phyloP scores from a whole-genome alignment of 1,284 basidiomycete species.

The Fereydounia khargensis region DNA sequence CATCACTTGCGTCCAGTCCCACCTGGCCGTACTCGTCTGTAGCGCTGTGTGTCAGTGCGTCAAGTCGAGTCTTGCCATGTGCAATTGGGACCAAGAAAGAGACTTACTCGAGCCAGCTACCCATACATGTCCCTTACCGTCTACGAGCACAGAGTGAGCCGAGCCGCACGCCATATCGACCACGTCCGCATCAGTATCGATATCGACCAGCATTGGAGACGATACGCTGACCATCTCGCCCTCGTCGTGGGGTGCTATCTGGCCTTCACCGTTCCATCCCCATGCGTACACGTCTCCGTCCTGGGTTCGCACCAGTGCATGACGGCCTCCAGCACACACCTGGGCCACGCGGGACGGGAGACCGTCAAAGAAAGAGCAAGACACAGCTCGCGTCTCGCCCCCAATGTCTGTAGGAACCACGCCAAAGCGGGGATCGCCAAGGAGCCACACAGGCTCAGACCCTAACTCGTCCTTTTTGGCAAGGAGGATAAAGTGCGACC shows the following conservation, averaged over 20 bases:
- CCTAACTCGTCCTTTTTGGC: neutral
- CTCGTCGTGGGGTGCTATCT: neutral
- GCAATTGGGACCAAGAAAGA: neutral
- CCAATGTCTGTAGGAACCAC: slow-evolving; percentile 8
- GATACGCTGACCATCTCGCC: neutral
- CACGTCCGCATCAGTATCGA: neutral
- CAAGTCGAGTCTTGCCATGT: too few relatives aligned
- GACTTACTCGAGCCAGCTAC: neutral
- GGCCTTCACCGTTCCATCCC: slow-evolving; percentile 23
- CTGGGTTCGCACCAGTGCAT: slow-evolving; percentile 8
- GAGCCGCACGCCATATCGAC: neutral
- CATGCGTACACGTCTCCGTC: slow-evolving; percentile 20
- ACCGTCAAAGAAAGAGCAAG: slow-evolving; percentile 2
- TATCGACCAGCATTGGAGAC: neutral
- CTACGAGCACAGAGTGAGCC: neutral
- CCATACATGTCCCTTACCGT: neutral
- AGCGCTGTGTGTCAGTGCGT: too few relatives aligned
- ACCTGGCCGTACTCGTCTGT: neutral
- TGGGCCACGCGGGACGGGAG: slow-evolving; percentile 4
- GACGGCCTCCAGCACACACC: slow-evolving; percentile 5
- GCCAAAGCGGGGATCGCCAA: slow-evolving; percentile 17
- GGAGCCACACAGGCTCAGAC: slow-evolving; percentile 5
- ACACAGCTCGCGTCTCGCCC: neutral
- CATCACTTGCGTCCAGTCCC: neutral
- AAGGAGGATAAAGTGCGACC: slow-evolving; percentile 17